Conservation (phyloP, 805 yeast species). For the Saccharomycopsis olivae region DNA sequence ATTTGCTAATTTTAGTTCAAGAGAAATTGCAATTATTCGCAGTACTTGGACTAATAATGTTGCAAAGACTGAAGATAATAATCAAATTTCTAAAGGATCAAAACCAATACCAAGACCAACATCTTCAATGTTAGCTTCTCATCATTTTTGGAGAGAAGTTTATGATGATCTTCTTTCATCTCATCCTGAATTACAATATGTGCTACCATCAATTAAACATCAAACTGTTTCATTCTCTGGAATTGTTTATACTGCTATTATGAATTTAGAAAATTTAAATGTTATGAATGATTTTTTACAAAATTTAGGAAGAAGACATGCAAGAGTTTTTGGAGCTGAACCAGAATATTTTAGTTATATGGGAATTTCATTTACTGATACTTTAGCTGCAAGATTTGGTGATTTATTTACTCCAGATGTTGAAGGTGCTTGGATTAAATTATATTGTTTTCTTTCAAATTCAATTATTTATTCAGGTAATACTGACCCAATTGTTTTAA, state of each 20-base stretch:
- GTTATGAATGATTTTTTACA: slow-evolving; percentile 38
- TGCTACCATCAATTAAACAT: slow-evolving; percentile 46
- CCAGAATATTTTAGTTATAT: slow-evolving; percentile 41
- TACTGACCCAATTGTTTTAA: slow-evolving; percentile 4
- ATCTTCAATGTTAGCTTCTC: slow-evolving; percentile 27
- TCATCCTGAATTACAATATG: slow-evolving; percentile 35
- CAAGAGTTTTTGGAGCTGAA: slow-evolving; percentile 45
- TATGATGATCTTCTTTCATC: slow-evolving; percentile 38
- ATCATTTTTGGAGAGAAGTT: slow-evolving; percentile 44
- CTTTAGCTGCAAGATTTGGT: slow-evolving; percentile 40
- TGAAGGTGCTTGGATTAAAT: slow-evolving; percentile 20
- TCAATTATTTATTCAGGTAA: slow-evolving; percentile 15
- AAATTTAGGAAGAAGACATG: slow-evolving; percentile 43
- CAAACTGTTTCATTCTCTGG: slow-evolving; percentile 55
- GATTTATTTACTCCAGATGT: slow-evolving; percentile 15
- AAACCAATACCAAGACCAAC: slow-evolving; percentile 4
- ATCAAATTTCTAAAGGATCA: background rate
- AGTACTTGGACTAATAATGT: slow-evolving; percentile 12
- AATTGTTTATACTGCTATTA: slow-evolving; percentile 41
- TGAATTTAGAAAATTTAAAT: slow-evolving; percentile 39
- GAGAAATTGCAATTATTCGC: slow-evolving; percentile 14
- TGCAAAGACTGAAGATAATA: slow-evolving; percentile 9
- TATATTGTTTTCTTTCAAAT: slow-evolving; percentile 23
- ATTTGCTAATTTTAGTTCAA: slow-evolving; percentile 2
- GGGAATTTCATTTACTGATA: slow-evolving; percentile 50